Conservation (phyloP, 2,329 filamentous ascomycete genomes). For the Fusarium tanahbumbuense region DNA sequence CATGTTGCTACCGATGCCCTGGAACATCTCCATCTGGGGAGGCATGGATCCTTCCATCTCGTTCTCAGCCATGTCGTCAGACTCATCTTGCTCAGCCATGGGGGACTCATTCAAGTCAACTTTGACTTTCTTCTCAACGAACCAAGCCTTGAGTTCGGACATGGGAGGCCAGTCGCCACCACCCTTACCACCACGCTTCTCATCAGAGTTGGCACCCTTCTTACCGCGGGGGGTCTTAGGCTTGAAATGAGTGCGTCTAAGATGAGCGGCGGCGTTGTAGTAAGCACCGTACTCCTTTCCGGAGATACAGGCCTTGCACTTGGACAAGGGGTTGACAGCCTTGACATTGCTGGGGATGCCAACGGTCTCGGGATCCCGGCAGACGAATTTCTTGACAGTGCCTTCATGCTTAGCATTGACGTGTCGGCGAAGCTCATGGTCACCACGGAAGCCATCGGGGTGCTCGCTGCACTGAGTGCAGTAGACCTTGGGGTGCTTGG, state of each 20-base stretch:
- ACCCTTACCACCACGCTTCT: conserved; percentile 64
- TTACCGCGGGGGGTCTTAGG: conserved; percentile 64
- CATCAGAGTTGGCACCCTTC: conserved; percentile 54
- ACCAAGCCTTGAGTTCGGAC: conserved; percentile 62
- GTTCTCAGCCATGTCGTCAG: conserved; percentile 43
- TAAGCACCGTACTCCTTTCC: conserved; percentile 88
- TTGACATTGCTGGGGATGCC: conserved; percentile 58
- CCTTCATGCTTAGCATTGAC: conserved; percentile 72
- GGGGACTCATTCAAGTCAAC: conserved; percentile 55
- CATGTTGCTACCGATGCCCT: conserved; percentile 43
- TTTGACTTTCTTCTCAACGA: conserved; percentile 63
- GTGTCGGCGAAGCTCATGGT: conserved; percentile 82
- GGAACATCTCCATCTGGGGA: conserved; percentile 38
- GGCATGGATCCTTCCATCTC: conserved; percentile 37
- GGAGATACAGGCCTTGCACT: conserved; percentile 84
- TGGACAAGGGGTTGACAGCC: conserved; percentile 73
- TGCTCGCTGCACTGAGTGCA: conserved; percentile 78
- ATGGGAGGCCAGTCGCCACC: conserved; percentile 47
- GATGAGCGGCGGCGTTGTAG: conserved; percentile 93
- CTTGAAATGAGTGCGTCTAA: conserved; percentile 89
- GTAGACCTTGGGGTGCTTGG: conserved; percentile 76
- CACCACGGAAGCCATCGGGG: conserved; percentile 83
- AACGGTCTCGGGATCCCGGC: conserved; percentile 62
- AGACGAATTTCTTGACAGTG: conserved; percentile 67
- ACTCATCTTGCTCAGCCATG: conserved; percentile 49